A percentile compares a stretch with the other conserved stretches of the same genome.
Conservation (phyloP, 306 rosid species). For the Trifolium subterraneum region DNA sequence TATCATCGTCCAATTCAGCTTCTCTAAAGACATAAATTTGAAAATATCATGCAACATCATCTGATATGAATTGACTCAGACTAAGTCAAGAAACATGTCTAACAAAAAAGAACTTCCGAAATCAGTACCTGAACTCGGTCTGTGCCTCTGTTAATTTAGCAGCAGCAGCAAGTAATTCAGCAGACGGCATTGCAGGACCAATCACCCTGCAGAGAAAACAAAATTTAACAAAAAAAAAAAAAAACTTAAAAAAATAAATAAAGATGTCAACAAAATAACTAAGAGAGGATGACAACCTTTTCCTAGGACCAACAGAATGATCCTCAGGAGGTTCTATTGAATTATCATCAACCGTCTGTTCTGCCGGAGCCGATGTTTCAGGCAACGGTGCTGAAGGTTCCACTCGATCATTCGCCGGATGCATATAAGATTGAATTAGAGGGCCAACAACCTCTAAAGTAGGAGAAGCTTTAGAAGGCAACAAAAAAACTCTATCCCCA, state of each 20-base stretch:
- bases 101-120: constrained; percentile 2
- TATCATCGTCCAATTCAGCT: constrained; percentile 75
- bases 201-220: constrained; percentile 56
- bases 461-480: constrained; percentile 68
- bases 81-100: background rate
- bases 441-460: constrained; percentile 78
- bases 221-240: background rate
- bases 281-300: constrained; percentile 56
- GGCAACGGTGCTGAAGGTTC: constrained; percentile 41
- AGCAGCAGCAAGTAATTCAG: constrained; percentile 93
- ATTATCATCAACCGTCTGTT: constrained; percentile 46
- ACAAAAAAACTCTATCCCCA: constrained; percentile 72
- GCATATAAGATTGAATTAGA: constrained; percentile 53
- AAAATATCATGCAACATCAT: constrained; percentile 25
- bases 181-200: constrained; percentile 96
- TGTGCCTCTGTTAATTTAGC: constrained; percentile 96
- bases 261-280: constrained; percentile 15
- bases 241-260: background rate
- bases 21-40: constrained; percentile 53
- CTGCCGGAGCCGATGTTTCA: constrained; percentile 49
- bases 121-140: constrained; percentile 68
- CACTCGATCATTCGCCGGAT: constrained; percentile 35
- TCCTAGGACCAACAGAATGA: constrained; percentile 61
- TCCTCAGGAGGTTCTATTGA: constrained; percentile 47
- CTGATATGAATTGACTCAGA: constrained; percentile 18